Percentiles rank a stretch among this genome's conserved stretches.
phyloP scores from a whole-genome alignment of 1,284 basidiomycete genomes.

The Cutaneotrichosporon sp. region DNA sequence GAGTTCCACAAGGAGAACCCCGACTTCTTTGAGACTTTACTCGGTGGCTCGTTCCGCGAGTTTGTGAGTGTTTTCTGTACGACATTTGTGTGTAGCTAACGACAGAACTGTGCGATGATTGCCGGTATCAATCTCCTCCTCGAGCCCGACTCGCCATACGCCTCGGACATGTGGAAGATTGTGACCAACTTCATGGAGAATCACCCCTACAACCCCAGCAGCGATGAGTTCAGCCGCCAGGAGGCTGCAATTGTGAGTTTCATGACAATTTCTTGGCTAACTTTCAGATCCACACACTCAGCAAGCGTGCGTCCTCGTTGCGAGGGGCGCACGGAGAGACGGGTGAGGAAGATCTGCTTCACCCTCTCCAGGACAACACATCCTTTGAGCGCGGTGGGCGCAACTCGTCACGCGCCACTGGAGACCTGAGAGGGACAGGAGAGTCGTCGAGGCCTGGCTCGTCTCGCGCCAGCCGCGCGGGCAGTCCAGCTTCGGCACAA shows the following conservation, averaged over 20 bases:
- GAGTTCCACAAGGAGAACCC: conserved; percentile 47
- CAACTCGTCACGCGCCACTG: neutral
- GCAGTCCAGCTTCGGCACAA: neutral
- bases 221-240: conserved; percentile 46
- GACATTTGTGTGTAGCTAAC: conserved; percentile 1
- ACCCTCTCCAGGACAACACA: conserved; percentile 20
- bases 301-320: conserved; percentile 30
- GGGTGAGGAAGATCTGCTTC: neutral
- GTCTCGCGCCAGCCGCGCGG: conserved; percentile 4
- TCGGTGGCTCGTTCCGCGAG: conserved; percentile 46
- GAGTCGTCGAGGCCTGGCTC: conserved; percentile 2
- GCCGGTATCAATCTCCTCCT: conserved; percentile 50
- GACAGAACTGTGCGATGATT: conserved; percentile 50
- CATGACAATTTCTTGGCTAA: too few species aligned
- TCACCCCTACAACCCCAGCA: conserved; percentile 34
- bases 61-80: conserved; percentile 43
- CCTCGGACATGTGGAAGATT: conserved; percentile 45
- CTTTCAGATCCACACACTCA: conserved; percentile 42
- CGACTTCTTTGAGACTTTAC: conserved; percentile 46
- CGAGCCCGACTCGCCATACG: conserved; percentile 34
- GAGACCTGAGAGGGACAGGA: neutral
- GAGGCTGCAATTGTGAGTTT: conserved; percentile 48
- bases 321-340: neutral
- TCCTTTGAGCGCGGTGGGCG: conserved; percentile 32
- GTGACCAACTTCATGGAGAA: conserved; percentile 45